Conservation (phyloP, 2,329 filamentous ascomycete genomes). For the Sporothrix schenckii region DNA sequence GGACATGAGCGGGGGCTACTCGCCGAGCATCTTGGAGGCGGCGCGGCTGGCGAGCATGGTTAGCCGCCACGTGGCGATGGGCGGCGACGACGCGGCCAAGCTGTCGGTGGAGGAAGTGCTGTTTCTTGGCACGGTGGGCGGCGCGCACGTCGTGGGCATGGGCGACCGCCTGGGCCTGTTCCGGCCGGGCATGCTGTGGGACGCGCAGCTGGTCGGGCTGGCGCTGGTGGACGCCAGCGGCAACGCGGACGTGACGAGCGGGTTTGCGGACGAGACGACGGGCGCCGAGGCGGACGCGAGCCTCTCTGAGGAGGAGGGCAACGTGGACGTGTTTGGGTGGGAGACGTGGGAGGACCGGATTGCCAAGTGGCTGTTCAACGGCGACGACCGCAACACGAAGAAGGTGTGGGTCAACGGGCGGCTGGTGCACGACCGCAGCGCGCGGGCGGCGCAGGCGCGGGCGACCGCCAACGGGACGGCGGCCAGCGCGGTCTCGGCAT, state of each 20-base stretch:
- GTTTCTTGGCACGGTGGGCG: conserved; percentile 85
- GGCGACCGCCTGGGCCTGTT: conserved; percentile 74
- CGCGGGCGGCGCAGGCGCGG: background rate
- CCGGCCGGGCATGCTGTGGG: conserved; percentile 84
- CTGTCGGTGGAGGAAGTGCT: conserved; percentile 83
- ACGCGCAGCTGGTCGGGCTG: conserved; percentile 80
- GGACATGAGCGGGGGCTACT: conserved; percentile 88
- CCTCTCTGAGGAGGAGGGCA: conserved; percentile 51
- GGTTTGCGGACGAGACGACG: conserved; percentile 23
- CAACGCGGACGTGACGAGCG: conserved; percentile 38
- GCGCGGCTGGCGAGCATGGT: conserved; percentile 79
- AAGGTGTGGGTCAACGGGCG: conserved; percentile 87
- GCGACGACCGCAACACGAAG: conserved; percentile 87
- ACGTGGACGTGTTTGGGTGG: conserved; percentile 88
- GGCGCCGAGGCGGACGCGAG: background rate
- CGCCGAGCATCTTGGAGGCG: conserved; percentile 78
- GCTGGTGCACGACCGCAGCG: conserved; percentile 67
- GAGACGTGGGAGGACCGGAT: conserved; percentile 85
- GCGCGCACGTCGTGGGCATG: conserved; percentile 78
- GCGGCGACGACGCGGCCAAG: conserved; percentile 58
- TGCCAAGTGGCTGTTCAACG: conserved; percentile 93
- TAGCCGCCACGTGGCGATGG: conserved; percentile 70
- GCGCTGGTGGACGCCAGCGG: conserved; percentile 53
- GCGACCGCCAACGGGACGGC: background rate
- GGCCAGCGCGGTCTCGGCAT: background rate